Base-by-base conservation (phyloP, 1,139 yeast genomes). In the Geotrichum cucujoidarum region DNA sequence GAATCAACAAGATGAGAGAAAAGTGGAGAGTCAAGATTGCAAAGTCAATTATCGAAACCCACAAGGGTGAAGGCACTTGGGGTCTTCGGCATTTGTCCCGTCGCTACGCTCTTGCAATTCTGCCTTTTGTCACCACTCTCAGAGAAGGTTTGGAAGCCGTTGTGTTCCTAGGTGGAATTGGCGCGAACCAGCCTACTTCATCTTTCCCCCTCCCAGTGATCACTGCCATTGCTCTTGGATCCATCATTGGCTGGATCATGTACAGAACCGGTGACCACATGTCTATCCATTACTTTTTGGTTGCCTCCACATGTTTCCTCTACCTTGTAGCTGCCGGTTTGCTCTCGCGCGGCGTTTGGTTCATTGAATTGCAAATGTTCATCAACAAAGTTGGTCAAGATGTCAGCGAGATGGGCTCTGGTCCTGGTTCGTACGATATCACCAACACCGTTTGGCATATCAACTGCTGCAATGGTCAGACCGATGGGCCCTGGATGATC, bases 1-100 rank as follows among this genome's bases (percentile, higher is more conserved):
- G 96, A 64, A 76, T 90, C 64, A 88, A 90, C 67, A 90, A 89
- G 70, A 77, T 90, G 81, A 82, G 85, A 66, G 92, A 81, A 60
- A 90, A 89, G 69, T 90, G 95, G 88, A 81, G 95, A 72, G 75
- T 87, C 56, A 90, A 90, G 70, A 76, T 90, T 61, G 95, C 96
- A 14, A 77, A 76, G 55, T 84, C 94, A 33, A 74, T 83, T 52
- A 66, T 79, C 46, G 74, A 76, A 54, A 63, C 67, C 39, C 71
- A 75, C 35, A 59, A 60, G 25, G 62, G 59, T 22, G 59, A 60
- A 25, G 59, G 57, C 51, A 51, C 27, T 35, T 53, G 53, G 57
- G 55, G 53, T 51, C 73, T 38, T 68, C 66, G 40, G 55, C 70
- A 35, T 57, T 72, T 70, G 60, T 61, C 74, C 47, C 74, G 76